A percentile compares a stretch with the other conserved stretches of the same genome.
phyloP scores from a whole-genome alignment of 345 rosid genomes.

The Syzygium oleosum region DNA sequence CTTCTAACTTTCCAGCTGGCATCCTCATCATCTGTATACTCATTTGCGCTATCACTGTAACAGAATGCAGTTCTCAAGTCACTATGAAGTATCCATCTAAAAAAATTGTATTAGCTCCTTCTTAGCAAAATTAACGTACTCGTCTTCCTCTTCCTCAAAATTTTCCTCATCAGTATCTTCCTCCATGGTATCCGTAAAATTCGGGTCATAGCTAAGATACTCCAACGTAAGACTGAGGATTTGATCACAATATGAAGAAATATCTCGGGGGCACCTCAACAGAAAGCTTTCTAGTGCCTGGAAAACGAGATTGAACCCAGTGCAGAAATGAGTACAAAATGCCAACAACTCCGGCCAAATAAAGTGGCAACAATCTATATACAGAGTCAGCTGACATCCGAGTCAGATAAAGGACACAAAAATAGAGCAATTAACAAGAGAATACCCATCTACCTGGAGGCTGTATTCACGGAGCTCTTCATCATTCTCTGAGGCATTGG shows the following conservation, averaged over 20 bases:
- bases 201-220: constrained; percentile 94
- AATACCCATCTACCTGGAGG: constrained; percentile 60
- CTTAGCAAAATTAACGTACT: constrained; percentile 45
- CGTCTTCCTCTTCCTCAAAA: constrained; percentile 93
- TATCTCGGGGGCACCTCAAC: constrained; percentile 94
- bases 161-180: constrained; percentile 94
- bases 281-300: constrained; percentile 97
- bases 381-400: background rate
- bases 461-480: constrained; percentile 99
- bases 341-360: background rate
- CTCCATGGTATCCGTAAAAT: constrained; percentile 98
- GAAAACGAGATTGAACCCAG: background rate
- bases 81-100: constrained; percentile 2
- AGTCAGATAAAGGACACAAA: background rate
- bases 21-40: constrained; percentile 99
- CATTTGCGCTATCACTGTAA: constrained; percentile 93
- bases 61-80: constrained; percentile 7
- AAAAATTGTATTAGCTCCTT: background rate
- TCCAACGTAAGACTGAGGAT: constrained; percentile 82
- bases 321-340: background rate
- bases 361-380: background rate
- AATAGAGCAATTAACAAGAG: background rate
- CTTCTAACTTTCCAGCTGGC: constrained; percentile 99
- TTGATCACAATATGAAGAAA: constrained; percentile 68
- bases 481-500: constrained; percentile 91